phyloP scores from a whole-genome alignment of 148 eudicot genomes.

The Rhododendron griersonianum region DNA sequence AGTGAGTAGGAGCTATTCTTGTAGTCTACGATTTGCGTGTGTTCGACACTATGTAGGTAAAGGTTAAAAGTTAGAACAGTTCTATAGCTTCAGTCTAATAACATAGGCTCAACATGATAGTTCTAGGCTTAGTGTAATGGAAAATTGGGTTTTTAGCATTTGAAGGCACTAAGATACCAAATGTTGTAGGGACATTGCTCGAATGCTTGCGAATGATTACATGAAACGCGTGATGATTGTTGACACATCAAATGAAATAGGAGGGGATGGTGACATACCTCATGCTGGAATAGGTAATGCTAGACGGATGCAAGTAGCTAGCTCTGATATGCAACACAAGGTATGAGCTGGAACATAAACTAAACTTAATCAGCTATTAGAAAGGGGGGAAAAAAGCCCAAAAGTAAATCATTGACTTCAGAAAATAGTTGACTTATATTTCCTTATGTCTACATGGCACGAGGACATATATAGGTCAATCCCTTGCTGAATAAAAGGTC shows the following conservation, averaged over 20 bases:
- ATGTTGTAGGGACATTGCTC: constrained; percentile 79
- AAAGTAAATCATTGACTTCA: not conserved
- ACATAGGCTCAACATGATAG: not conserved
- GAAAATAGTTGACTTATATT: not conserved
- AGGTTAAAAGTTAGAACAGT: not conserved
- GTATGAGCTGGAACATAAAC: constrained; percentile 26
- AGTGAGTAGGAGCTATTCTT: not conserved
- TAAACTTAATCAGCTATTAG: not conserved
- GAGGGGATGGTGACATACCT: constrained; percentile 99
- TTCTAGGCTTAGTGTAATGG: not conserved
- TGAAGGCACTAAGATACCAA: not conserved
- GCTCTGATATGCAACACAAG: constrained; percentile 84
- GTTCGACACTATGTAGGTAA: not conserved
- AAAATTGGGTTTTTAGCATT: not conserved
- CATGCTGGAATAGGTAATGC: constrained; percentile 95
- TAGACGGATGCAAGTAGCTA: constrained; percentile 94
- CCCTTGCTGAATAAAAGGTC: not conserved
- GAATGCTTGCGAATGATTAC: constrained; percentile 93
- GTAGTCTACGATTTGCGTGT: not conserved
- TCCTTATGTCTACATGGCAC: not conserved
- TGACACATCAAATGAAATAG: constrained; percentile 98
- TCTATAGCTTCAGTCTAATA: not conserved
- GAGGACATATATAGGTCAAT: constrained; percentile 5
- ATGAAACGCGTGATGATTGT: constrained; percentile 92
- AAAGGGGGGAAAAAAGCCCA: not conserved